phyloP scores from a whole-genome alignment of 371 early-diverging fungal genomes.

The Lichtheimia ramosa region DNA sequence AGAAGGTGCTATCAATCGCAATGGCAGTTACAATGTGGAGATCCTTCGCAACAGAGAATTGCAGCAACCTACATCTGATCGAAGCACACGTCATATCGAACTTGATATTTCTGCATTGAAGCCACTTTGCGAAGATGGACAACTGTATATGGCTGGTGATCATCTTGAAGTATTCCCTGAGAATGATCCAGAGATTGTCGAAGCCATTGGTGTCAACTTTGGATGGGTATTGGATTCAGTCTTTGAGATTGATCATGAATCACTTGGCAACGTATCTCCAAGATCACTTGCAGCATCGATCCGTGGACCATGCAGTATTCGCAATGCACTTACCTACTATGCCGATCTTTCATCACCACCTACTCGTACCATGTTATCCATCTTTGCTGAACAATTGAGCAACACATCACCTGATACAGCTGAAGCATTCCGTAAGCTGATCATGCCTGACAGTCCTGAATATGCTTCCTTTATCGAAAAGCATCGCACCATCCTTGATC shows the following conservation, averaged over 20 bases:
- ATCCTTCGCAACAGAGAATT: conserved; percentile 33
- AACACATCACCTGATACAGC: conserved; percentile 35
- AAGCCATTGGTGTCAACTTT: conserved; percentile 44
- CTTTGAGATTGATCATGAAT: conserved; percentile 44
- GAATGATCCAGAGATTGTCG: conserved; percentile 36
- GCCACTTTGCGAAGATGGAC: conserved; percentile 23
- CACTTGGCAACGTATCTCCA: conserved; percentile 34
- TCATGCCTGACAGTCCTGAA: conserved; percentile 42
- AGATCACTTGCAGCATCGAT: conserved; percentile 51
- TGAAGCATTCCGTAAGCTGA: conserved; percentile 28
- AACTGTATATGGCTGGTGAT: conserved; percentile 51
- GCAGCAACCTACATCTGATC: conserved; percentile 31
- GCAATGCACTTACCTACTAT: conserved; percentile 48
- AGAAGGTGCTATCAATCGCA: conserved; percentile 23
- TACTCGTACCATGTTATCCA: conserved; percentile 40
- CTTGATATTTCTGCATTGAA: conserved; percentile 33
- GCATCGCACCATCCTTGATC: conserved; percentile 49
- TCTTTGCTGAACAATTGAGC: conserved; percentile 42
- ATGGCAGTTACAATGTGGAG: conserved; percentile 29
- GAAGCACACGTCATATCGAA: conserved; percentile 52
- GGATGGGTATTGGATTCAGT: conserved; percentile 56
- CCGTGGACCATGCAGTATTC: conserved; percentile 47
- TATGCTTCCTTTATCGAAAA: conserved; percentile 42
- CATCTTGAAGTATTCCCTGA: conserved; percentile 58
- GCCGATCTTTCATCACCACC: conserved; percentile 53